phyloP scores from a whole-genome alignment of 2,329 filamentous ascomycete species.

The Blastomyces parvus region DNA sequence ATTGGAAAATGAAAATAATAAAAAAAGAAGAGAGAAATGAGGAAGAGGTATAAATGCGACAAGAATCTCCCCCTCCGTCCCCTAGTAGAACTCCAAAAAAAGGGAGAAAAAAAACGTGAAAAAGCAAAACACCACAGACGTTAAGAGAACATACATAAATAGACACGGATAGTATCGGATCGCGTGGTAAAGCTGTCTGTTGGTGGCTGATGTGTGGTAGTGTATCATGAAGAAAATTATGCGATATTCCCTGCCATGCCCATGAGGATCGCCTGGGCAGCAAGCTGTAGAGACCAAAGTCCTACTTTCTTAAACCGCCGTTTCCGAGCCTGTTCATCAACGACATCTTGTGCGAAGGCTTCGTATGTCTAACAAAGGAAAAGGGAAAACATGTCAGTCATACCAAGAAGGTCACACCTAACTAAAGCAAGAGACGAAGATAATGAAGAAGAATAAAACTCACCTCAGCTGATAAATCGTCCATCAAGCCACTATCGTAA shows the following conservation, averaged over 20 bases:
- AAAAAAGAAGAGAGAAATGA: not conserved
- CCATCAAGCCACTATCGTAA: conserved; percentile 87
- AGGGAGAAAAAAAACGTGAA: not conserved
- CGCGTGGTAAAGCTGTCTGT: not conserved
- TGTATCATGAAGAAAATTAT: not conserved
- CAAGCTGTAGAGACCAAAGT: conserved; percentile 87
- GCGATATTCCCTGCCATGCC: conserved; percentile 67
- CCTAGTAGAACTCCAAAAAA: not conserved
- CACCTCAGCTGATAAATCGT: conserved; percentile 78
- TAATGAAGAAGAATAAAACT: conserved; percentile 17
- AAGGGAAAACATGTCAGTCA: conserved; percentile 1
- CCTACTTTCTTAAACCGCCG: conserved; percentile 90
- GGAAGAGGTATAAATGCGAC: not conserved
- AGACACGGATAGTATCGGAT: not conserved
- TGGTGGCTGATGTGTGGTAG: not conserved
- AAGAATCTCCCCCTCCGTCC: not conserved
- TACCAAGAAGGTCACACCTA: not conserved
- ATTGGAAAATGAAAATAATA: not conserved
- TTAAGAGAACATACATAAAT: not conserved
- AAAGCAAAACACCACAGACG: not conserved
- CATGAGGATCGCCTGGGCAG: conserved; percentile 87
- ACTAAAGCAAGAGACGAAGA: conserved; percentile 9
- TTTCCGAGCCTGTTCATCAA: conserved; percentile 76
- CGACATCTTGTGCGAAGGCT: conserved; percentile 84
- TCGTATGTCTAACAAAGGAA: conserved; percentile 58